Evolutionary conservation across 768 basidiomycete species (phyloP).

Genomic region (Amanita jacksonii): DNA sequence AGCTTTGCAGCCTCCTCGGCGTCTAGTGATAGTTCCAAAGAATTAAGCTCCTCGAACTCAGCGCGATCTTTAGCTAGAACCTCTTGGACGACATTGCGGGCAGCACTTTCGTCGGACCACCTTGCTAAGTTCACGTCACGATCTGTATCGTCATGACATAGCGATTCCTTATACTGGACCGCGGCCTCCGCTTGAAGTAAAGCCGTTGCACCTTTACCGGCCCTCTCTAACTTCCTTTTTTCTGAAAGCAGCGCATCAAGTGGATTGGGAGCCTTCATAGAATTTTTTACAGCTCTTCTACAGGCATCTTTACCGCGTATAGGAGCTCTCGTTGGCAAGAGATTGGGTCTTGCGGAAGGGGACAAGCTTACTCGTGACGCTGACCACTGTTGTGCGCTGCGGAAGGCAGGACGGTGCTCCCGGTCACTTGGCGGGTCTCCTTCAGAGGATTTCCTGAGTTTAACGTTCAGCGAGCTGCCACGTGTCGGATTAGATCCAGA

Average conservation of each 20-base stretch:
- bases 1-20: slow-evolving; percentile 26
- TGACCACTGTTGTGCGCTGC: too few relatives aligned
- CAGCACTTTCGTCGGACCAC: slow-evolving; percentile 30
- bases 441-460: too few relatives aligned
- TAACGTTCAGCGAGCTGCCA: too few relatives aligned
- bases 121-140: background rate
- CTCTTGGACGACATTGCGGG: slow-evolving; percentile 26
- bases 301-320: too few relatives aligned
- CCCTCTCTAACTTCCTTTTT: slow-evolving; percentile 31
- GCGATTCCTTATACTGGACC: slow-evolving; percentile 21
- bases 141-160: slow-evolving; percentile 23
- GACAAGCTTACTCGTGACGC: too few relatives aligned
- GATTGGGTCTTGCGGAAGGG: too few relatives aligned
- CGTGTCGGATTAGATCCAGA: background rate
- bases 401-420: too few relatives aligned
- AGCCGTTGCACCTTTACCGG: slow-evolving; percentile 30
- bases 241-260: slow-evolving; percentile 47
- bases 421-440: too few relatives aligned
- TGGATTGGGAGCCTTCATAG: slow-evolving; percentile 31
- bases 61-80: background rate
- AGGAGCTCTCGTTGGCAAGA: too few relatives aligned
- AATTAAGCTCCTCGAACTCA: slow-evolving; percentile 11
- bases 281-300: background rate
- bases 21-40: slow-evolving; percentile 16
- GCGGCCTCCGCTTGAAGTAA: slow-evolving; percentile 37